Evolutionary conservation across 768 basidiomycete species (phyloP), one percentile per base, ranked within the genome.

Genomic region (Multifurca ochricompacta): DNA sequence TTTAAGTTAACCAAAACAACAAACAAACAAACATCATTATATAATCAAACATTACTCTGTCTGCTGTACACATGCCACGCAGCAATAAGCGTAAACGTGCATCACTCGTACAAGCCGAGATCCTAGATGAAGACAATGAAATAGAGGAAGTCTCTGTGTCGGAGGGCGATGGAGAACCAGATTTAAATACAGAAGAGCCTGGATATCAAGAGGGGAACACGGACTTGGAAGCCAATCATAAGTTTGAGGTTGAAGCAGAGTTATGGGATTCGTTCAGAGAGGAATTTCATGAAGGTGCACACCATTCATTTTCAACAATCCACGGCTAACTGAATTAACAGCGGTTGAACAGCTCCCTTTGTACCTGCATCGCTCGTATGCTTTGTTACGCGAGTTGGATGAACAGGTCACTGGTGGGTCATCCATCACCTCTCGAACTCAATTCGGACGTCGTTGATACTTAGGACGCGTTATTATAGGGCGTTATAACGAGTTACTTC

Each of bases 301-400:
- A 7, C 31, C 16, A 8, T 27, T 40, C 7, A 28, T 19, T 27
- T 23, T 41, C 4, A 1, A 36, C 18, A 6, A 23, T 30, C 3
- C 45, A 11, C 16, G 4, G 18, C 40, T 52, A 18, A 39, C 10
- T n/a, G 5, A n/a, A 27, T 37, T 11, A 16, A 45, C 14, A 59
- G 59, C 56, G 40, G 41, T 58, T 16, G 59, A 59, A 42, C 56
- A 59, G 51, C 51, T 59, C 19, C 59, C 59, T n/a, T 43, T 59
- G 51, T 59, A 59, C 31, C 25, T 59, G 39, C 59, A 59, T 41
- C 56, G 59, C 35, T 52, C 55, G 30, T 59, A 48, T 46, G 25
- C 59, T 19, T 44, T 59, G n/a, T 34, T 59, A 19, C 50, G 59
- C 35, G 59, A 59, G 41, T 28, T 59, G 16, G 59, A 59, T 25